Evolutionary conservation across 306 rosid species (phyloP).

Genomic region (Trichosanthes cucumerina): DNA sequence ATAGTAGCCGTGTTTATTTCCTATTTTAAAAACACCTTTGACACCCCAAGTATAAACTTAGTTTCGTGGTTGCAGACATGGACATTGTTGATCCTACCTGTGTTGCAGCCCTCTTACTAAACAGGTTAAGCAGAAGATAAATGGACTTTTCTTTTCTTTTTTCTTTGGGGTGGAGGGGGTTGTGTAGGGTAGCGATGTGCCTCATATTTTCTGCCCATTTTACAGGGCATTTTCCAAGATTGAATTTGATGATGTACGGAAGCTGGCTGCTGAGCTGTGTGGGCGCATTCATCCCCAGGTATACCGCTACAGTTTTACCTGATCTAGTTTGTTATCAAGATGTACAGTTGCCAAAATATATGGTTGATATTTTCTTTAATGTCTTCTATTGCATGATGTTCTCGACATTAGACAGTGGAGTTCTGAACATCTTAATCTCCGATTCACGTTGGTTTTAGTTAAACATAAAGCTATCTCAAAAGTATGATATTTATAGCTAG

Average conservation of each 20-base stretch:
- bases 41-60: background rate
- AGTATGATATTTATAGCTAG: background rate
- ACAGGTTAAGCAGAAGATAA: constrained; percentile 33
- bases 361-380: background rate
- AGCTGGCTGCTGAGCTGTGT: constrained; percentile 87
- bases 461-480: background rate
- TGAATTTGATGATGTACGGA: constrained; percentile 80
- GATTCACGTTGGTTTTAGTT: background rate
- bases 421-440: background rate
- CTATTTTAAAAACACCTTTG: background rate
- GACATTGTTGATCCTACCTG: constrained; percentile 28
- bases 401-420: background rate
- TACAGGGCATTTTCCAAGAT: constrained; percentile 61
- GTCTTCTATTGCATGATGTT: background rate
- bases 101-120: constrained; percentile 45
- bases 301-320: background rate
- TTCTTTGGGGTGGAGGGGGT: background rate
- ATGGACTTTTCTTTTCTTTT: background rate
- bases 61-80: constrained; percentile 29
- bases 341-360: background rate
- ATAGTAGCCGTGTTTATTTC: background rate
- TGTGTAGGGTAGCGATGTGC: background rate
- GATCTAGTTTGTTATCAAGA: background rate
- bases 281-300: constrained; percentile 92
- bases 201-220: background rate